phyloP scores from a whole-genome alignment of 306 rosid species.

The Glycine latifolia region DNA sequence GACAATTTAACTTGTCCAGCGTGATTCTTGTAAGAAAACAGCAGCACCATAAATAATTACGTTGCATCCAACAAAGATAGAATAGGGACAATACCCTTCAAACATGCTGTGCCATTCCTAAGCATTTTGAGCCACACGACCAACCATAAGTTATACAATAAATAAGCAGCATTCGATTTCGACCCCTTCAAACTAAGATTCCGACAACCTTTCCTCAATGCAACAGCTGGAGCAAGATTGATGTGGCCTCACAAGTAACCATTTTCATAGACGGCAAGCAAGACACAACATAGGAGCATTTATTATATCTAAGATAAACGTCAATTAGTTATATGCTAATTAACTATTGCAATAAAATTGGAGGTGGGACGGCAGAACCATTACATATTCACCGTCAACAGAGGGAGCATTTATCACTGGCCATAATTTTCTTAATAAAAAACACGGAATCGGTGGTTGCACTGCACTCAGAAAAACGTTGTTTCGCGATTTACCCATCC shows the following conservation, averaged over 20 bases:
- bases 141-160: constrained; percentile 29
- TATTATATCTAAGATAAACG: neutral
- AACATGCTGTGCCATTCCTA: neutral
- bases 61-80: constrained; percentile 28
- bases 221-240: constrained; percentile 49
- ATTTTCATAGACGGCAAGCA: constrained; percentile 44
- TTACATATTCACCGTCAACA: constrained; percentile 26
- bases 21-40: constrained; percentile 24
- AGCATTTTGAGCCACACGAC: constrained; percentile 3
- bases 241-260: constrained; percentile 2
- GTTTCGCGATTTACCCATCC: neutral
- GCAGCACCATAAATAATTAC: constrained; percentile 30
- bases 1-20: neutral
- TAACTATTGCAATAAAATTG: constrained; percentile 40
- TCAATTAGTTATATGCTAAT: constrained; percentile 29
- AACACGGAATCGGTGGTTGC: neutral
- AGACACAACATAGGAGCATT: neutral
- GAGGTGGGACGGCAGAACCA: constrained; percentile 51
- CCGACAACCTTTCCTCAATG: constrained; percentile 41
- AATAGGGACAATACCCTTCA: constrained; percentile 38
- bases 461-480: neutral
- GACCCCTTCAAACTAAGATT: constrained; percentile 17
- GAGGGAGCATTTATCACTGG: constrained; percentile 17
- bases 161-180: neutral
- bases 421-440: neutral